phyloP scores from a whole-genome alignment of 768 basidiomycete species.

The Candolleomyces aberdarensis region DNA sequence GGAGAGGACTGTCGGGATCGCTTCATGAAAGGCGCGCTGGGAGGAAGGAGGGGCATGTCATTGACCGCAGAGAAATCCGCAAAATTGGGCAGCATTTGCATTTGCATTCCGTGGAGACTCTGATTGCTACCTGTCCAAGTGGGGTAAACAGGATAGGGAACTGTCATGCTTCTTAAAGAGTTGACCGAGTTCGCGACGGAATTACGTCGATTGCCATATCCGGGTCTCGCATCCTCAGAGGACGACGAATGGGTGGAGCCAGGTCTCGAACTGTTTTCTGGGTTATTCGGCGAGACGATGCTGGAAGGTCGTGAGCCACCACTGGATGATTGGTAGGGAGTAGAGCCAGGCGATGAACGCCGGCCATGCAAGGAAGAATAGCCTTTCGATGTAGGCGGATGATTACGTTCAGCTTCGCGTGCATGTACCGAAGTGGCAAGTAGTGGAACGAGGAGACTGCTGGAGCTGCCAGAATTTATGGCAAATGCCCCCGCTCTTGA shows the following conservation, averaged over 20 bases:
- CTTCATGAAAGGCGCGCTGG: conserved; percentile 75
- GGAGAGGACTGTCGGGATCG: conserved; percentile 40
- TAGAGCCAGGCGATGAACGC: conserved; percentile 42
- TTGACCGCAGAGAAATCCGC: conserved; percentile 43
- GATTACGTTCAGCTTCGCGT: conserved; percentile 42
- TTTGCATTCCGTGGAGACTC: conserved; percentile 23
- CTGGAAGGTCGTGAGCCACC: conserved; percentile 51
- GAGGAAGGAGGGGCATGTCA: conserved; percentile 71
- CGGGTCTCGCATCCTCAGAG: conserved; percentile 50
- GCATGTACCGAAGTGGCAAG: conserved; percentile 34
- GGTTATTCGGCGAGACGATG: conserved; percentile 30
- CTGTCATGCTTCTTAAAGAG: conserved; percentile 25
- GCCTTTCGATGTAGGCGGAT: conserved; percentile 32
- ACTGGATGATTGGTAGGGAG: conserved; percentile 41
- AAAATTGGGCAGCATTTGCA: conserved; percentile 40
- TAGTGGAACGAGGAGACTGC: conserved; percentile 27
- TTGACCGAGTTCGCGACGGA: conserved; percentile 29
- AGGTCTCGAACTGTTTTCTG: conserved; percentile 41
- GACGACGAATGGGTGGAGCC: conserved; percentile 57
- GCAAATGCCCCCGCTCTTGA: conserved; percentile 44
- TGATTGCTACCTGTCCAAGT: conserved; percentile 38
- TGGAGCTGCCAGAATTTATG: conserved; percentile 25
- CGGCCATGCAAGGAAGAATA: conserved; percentile 42
- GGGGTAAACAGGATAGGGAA: conserved; percentile 29
- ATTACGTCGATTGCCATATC: conserved; percentile 37